Evolutionary conservation across 2,329 filamentous ascomycete genomes (phyloP), one percentile per base, ranked within the genome.

Genomic region (Amauroascus verrucosus): DNA sequence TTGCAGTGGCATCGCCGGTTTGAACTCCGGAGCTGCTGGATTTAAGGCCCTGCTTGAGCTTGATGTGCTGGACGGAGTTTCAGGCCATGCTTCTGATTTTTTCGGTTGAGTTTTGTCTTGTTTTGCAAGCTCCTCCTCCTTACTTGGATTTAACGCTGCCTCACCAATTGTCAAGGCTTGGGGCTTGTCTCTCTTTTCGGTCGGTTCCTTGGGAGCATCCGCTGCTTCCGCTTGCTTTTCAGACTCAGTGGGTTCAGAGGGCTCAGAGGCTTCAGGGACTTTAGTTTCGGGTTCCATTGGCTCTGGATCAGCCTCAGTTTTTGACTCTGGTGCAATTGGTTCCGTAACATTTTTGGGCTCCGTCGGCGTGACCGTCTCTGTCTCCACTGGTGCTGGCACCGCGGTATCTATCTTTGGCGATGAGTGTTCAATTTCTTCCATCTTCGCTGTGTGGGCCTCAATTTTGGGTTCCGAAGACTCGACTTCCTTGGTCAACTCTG

Each of bases 1-100:
- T 11, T 50, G 37, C n/a, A 45, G 32, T 1, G 51, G 24, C 24
- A 38, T 41, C 18, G 40, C 44, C 16, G 48, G 48, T 16, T n/a
- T 44, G 30, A 51, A 51, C 14, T 33, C 48, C 9, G 48, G 26
- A 6, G 48, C 48, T 14, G 37, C 48, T 33, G 38, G 38, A 16
- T 51, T 51, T 16, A 51, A 32, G 14, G 30, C 14, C 13, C 20
- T 35, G 9, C 7, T 41, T 26, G 41, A 8, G 24, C 41, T 48
- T 24, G 30, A 13, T 14, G 14, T 8, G 13, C n/a, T 48, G 2
- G 45, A 14, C 6, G 32, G 32, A 13, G 30, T 48, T 35, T 37
- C 16, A 28, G 45, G 14, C 24, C 26, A 35, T n/a, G 37, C 20
- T 4, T 51, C 38, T n/a, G 18, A 13, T 33, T 32, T 28, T n/a